phyloP scores from a whole-genome alignment of 129 eudicot genomes.

The Chrysanthemum lavandulifolium region DNA sequence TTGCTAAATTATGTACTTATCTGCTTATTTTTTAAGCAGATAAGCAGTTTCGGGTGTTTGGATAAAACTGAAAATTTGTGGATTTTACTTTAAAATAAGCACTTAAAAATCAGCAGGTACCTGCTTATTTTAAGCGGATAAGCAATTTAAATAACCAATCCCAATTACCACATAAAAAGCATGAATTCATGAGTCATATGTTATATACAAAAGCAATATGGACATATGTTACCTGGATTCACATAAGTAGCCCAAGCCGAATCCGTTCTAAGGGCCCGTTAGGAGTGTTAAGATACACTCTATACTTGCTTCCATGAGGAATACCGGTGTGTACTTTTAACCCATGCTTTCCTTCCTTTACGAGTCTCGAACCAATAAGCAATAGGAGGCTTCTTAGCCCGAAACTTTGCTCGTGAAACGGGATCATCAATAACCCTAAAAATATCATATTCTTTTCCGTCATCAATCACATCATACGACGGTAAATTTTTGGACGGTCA shows the following conservation, averaged over 20 bases:
- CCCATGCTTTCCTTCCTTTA: conserved; percentile 92
- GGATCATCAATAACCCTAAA: conserved; percentile 73
- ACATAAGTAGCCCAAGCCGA: conserved; percentile 99
- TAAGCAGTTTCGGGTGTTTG: no score
- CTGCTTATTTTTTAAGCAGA: no score
- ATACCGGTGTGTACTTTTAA: conserved; percentile 74
- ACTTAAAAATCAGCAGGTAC: no score
- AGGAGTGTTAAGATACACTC: conserved; percentile 92
- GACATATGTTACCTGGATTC: conserved; percentile 62
- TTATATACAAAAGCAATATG: no score
- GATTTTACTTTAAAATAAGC: no score
- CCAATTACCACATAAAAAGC: no score
- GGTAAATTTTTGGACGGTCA: conserved; percentile 75
- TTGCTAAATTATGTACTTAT: no score
- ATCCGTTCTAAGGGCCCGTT: conserved; percentile 87
- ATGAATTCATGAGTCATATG: no score
- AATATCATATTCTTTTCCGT: conserved; percentile 68
- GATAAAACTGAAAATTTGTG: no score
- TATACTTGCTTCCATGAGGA: conserved; percentile 95
- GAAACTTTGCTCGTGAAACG: conserved; percentile 62
- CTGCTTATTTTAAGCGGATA: no score
- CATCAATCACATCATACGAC: conserved; percentile 75
- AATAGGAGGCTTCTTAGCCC: conserved; percentile 73
- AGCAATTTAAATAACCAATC: no score
- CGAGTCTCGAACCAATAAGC: conserved; percentile 93